A percentile compares a stretch with the other conserved stretches of the same genome.
Conservation (phyloP, 2,329 filamentous ascomycete species). For the Apiospora arundinis region DNA sequence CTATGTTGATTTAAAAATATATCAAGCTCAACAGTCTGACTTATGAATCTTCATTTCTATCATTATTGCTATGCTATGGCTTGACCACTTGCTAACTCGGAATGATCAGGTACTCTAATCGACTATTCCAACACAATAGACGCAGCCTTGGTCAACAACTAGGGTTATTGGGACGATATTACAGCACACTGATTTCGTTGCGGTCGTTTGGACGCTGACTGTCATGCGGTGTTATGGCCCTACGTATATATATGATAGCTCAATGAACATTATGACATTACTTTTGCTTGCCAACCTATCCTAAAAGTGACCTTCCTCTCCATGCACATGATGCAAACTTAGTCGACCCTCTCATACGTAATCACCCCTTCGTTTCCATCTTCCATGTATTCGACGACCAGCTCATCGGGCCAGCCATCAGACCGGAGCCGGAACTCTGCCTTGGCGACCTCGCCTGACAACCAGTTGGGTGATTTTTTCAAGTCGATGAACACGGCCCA, state of each 20-base stretch:
- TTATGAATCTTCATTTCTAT: conserved; percentile 22
- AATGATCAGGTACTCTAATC: background rate
- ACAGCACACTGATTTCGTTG: background rate
- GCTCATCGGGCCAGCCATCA: conserved; percentile 34
- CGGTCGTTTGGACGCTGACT: background rate
- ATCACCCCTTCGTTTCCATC: conserved; percentile 40
- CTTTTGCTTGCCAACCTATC: background rate
- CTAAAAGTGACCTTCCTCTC: background rate
- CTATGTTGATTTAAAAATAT: conserved; percentile 61
- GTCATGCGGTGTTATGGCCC: background rate
- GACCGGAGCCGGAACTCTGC: conserved; percentile 42
- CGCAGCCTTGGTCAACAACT: background rate
- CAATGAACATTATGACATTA: background rate
- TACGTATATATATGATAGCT: background rate
- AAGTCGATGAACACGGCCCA: conserved; percentile 42
- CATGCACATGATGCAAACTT: background rate
- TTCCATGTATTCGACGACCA: conserved; percentile 41
- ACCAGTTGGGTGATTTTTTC: conserved; percentile 33
- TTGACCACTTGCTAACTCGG: conserved; percentile 5
- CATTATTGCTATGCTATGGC: background rate
- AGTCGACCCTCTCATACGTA: conserved; percentile 36
- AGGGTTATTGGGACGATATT: background rate
- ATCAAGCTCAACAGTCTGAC: conserved; percentile 73
- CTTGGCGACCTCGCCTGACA: conserved; percentile 36
- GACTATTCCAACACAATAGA: background rate